Conservation (phyloP, 1,139 yeast species). For the Hyphopichia buzzinii region DNA sequence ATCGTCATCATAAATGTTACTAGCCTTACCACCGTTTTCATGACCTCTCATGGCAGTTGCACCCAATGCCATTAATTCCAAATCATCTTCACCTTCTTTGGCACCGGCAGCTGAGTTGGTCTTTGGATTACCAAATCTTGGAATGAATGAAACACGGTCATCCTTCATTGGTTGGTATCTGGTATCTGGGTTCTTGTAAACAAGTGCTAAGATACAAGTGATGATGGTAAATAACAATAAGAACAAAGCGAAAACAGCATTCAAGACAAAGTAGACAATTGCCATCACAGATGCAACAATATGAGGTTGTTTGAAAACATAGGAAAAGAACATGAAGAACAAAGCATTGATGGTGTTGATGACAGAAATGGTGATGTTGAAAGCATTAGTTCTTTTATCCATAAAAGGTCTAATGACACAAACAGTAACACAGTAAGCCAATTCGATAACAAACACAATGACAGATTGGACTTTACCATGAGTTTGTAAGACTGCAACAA, state of each 20-base stretch:
- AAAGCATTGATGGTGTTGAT: slow-evolving; percentile 80
- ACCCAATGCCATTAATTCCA: slow-evolving; percentile 85
- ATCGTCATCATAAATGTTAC: slow-evolving; percentile 28
- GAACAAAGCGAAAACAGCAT: slow-evolving; percentile 85
- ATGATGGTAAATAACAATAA: slow-evolving; percentile 81
- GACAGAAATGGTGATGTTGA: slow-evolving; percentile 81
- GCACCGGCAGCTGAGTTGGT: slow-evolving; percentile 25
- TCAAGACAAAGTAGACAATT: slow-evolving; percentile 82
- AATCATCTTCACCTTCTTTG: slow-evolving; percentile 50
- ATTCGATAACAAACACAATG: slow-evolving; percentile 71
- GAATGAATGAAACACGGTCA: slow-evolving; percentile 87
- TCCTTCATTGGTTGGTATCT: slow-evolving; percentile 96
- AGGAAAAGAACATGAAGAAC: slow-evolving; percentile 85
- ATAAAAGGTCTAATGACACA: slow-evolving; percentile 82
- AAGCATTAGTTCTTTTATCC: slow-evolving; percentile 91
- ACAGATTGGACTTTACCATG: slow-evolving; percentile 82
- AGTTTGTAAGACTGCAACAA: slow-evolving; percentile 82
- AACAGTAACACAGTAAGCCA: slow-evolving; percentile 59
- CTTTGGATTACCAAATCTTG: slow-evolving; percentile 56
- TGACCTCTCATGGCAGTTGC: slow-evolving; percentile 85
- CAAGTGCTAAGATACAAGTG: slow-evolving; percentile 78
- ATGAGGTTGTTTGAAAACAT: slow-evolving; percentile 78
- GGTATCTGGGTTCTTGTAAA: slow-evolving; percentile 91
- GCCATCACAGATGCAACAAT: slow-evolving; percentile 92
- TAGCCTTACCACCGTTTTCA: slow-evolving; percentile 40